phyloP scores from a whole-genome alignment of 257 asterid genomes.

The Salvia rosmarinus region DNA sequence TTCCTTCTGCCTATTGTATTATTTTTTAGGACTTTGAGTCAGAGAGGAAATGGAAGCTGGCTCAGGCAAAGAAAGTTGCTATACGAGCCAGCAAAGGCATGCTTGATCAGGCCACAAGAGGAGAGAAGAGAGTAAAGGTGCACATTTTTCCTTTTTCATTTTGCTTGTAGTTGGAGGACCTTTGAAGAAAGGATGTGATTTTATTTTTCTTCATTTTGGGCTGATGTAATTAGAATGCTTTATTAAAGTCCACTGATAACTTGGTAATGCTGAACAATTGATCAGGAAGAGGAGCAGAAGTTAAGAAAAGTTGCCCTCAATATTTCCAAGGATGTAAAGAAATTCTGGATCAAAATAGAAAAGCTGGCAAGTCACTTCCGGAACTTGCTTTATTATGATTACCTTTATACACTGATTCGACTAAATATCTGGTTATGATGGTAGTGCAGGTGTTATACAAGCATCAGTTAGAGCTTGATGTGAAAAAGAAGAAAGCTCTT shows the following conservation, averaged over 20 bases:
- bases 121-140: slow-evolving; percentile 94
- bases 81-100: slow-evolving; percentile 92
- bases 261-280: slow-evolving; percentile 31
- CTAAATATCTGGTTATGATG: slow-evolving; percentile 34
- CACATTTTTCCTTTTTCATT: slow-evolving; percentile 19
- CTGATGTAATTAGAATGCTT: slow-evolving; percentile 28
- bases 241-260: slow-evolving; percentile 26
- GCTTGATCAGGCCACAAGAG: slow-evolving; percentile 96
- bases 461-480: slow-evolving; percentile 91
- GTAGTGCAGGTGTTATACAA: slow-evolving; percentile 78
- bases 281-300: slow-evolving; percentile 93
- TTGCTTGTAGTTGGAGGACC: slow-evolving; percentile 24
- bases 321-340: slow-evolving; percentile 93
- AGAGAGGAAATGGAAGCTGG: slow-evolving; percentile 98
- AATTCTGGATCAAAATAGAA: slow-evolving; percentile 96
- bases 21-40: slow-evolving; percentile 86
- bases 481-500: slow-evolving; percentile 89
- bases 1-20: slow-evolving; percentile 33
- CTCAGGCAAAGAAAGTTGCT: slow-evolving; percentile 97
- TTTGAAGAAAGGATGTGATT: slow-evolving; percentile 19
- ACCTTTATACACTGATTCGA: slow-evolving; percentile 20
- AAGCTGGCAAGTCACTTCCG: slow-evolving; percentile 71
- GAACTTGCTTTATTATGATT: slow-evolving; percentile 23
- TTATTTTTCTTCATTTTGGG: slow-evolving; percentile 15
- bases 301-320: slow-evolving; percentile 82